Evolutionary conservation across 306 rosid species (phyloP), one percentile per base, ranked within the genome.

Genomic region (Trifolium subterraneum): DNA sequence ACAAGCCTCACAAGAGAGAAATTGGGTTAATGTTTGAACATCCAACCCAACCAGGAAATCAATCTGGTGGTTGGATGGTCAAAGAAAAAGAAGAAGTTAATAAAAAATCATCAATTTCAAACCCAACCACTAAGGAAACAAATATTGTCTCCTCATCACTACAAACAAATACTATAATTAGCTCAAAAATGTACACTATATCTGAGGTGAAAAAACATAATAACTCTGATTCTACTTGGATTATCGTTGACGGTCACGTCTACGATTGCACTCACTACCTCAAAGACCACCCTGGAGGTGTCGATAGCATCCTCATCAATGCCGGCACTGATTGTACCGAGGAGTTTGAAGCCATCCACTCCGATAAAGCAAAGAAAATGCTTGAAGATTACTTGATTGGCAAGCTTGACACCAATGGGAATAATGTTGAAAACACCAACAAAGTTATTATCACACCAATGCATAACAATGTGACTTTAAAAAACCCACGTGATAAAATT

Each of bases 281-380:
- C 80, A 84, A 89, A 7, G 91, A 88, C 56, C 98, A 93, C 70
- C 98, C 98, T 0, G 98, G 98, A 1, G 98, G 98, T 56, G 64
- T 79, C 6, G 97, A 93, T 29, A 93, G 98, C 80, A 93, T 93
- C 67, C 86, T 93, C 70, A 88, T 91, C 70, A 91, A 93, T 15
- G 92, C 92, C 11, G 98, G 98, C 63, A 86, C 93, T 2, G 97
- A 93, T 83, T 90, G 90, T 66, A 90, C 98, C 0, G 98, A 93
- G 16, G 98, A 91, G 48, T 93, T 93, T 52, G 93, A 93, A 4
- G 96, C 97, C 68, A 93, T 93, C 36, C 98, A 93, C 70, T 93
- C 97, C 14, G 91, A 84, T 71, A 93, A 88, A 65, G 98, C 98
- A 55, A 89, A 86, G 87, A 83, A 82, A 27, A 70, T 89, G 83